Evolutionary conservation across 352 stramenopile species (phyloP), one percentile per base, ranked within the genome.

Genomic region (Phytophthora kernoviae): DNA sequence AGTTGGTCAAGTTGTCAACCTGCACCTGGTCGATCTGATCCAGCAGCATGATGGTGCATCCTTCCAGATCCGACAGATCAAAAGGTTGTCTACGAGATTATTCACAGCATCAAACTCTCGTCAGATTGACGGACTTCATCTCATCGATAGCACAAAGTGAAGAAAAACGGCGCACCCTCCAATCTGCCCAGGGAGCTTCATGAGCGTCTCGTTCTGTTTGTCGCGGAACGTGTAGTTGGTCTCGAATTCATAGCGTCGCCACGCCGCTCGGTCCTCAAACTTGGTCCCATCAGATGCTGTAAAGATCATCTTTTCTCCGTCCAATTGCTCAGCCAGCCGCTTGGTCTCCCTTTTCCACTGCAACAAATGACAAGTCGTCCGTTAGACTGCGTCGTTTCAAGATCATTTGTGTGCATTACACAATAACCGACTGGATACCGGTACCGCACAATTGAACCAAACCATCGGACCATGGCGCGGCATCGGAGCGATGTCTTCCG

Each of bases 181-280:
- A 40, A 97, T 90, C 57, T 91, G 81, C 22, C 86, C 88, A 1
- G 88, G 81, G 18, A 78, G 54, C 71, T 97, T 97, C 42, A 68
- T 78, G 21, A 97, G 68, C 51, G 69, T 96, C 64, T 94, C 78
- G 15, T 78, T 73, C 30, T 70, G 70, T 62, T 90, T 90, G 76
- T 95, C 90, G 40, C 86, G 81, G 75, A 97, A 97, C 46, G 90
- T 96, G 72, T 95, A 98, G 50, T 94, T 94, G 44, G 85, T 94
- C 55, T 96, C 87, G 65, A 97, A 96, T 69, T 97, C 88, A 59
- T 98, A 96, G 52, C 90, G 81, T 33, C 86, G 79, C 79, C 88
- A 97, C 18, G 75, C 76, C 41, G 78, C 67, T 46, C 88, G 82
- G 65, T 96, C 84, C 34, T 88, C 77, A 27, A 97, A 97, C 64